A percentile compares a stretch with the other conserved stretches of the same genome.
These are phyloP conservation scores for Ascochyta koolunga DNA, from an alignment of 2,329 filamentous ascomycete species.

Conservation along the genomic window DNA sequence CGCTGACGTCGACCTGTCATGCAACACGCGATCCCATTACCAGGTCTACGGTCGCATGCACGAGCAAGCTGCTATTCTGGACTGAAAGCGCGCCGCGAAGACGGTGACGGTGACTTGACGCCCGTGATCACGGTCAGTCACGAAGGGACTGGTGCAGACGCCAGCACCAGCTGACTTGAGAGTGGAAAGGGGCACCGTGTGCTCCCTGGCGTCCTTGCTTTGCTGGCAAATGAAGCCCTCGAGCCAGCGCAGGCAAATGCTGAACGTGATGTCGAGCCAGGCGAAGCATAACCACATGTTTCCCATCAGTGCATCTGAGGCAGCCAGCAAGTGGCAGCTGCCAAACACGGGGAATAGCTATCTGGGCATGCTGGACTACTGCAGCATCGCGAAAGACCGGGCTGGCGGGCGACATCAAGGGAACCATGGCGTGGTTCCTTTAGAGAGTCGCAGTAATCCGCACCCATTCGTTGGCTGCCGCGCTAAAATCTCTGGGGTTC, in stretches of 20 bases:
- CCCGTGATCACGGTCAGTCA: constrained; percentile 8
- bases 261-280: constrained; percentile 4
- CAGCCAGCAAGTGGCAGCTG: constrained; percentile 14
- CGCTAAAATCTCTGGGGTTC: constrained; percentile 32
- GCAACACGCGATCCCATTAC: constrained; percentile 5
- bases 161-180: constrained; percentile 25
- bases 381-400: constrained; percentile 21
- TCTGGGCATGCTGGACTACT: constrained; percentile 12
- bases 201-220: constrained; percentile 22
- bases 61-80: neutral
- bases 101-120: constrained; percentile 5
- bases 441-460: constrained; percentile 8
- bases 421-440: constrained; percentile 3
- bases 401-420: constrained; percentile 11
- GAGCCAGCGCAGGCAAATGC: neutral
- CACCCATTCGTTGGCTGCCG: constrained; percentile 13
- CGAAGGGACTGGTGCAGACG: constrained; percentile 13
- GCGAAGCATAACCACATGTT: constrained; percentile 18
- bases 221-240: constrained; percentile 5
- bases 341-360: constrained; percentile 5
- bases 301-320: constrained; percentile 2
- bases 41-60: constrained; percentile 6
- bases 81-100: neutral
- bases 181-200: constrained; percentile 25
- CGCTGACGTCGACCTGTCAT: constrained; percentile 3